Conservation (phyloP, 352 stramenopile genomes). For the Phytophthora syringae region DNA sequence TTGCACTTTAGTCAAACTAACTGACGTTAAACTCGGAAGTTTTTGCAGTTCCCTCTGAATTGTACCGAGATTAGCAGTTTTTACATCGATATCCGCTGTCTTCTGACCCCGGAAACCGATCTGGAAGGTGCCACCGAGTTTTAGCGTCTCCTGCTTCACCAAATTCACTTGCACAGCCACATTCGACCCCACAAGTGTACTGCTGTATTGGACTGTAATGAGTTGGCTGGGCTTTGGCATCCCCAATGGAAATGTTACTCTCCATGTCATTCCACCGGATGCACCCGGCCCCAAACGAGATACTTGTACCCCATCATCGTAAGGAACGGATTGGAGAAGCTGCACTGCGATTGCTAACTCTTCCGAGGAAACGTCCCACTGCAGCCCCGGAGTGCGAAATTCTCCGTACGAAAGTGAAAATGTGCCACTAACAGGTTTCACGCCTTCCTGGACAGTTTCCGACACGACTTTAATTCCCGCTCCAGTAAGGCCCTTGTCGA, state of each 20-base stretch:
- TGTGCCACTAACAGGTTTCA: constrained; percentile 42
- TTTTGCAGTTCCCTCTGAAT: constrained; percentile 40
- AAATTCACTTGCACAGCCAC: constrained; percentile 42
- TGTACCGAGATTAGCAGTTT: constrained; percentile 4
- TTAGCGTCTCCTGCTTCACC: constrained; percentile 40
- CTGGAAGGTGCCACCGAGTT: constrained; percentile 50
- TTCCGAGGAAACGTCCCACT: constrained; percentile 83
- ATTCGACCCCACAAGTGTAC: constrained; percentile 45
- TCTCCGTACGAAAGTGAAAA: constrained; percentile 61
- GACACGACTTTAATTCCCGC: constrained; percentile 24
- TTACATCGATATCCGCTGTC: constrained; percentile 46
- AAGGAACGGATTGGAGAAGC: constrained; percentile 67
- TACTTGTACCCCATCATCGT: constrained; percentile 57
- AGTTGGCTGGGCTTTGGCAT: constrained; percentile 43
- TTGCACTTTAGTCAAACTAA: constrained; percentile 26
- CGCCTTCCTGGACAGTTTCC: constrained; percentile 51
- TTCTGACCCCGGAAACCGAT: constrained; percentile 36
- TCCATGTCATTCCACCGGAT: constrained; percentile 52
- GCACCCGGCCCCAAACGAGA: constrained; percentile 39
- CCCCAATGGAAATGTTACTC: constrained; percentile 58
- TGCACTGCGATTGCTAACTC: constrained; percentile 80
- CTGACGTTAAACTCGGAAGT: constrained; percentile 19
- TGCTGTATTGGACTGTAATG: constrained; percentile 33
- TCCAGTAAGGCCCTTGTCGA: constrained; percentile 28
- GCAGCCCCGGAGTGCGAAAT: constrained; percentile 59